phyloP scores from a whole-genome alignment of 345 rosid species.

The Turritis glabra region DNA sequence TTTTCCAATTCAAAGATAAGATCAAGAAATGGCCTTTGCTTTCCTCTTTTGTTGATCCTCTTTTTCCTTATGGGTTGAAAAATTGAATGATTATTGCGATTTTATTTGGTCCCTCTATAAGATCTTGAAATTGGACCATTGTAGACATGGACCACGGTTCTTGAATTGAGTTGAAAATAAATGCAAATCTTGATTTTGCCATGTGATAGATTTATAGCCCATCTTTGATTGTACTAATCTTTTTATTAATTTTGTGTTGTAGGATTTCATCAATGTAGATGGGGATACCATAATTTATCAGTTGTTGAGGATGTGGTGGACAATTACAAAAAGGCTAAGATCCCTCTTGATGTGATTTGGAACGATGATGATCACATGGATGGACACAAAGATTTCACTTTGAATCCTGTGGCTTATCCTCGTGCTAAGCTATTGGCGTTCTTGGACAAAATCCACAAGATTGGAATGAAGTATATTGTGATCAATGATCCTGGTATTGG shows the following conservation, averaged over 20 bases:
- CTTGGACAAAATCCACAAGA: slow-evolving; percentile 75
- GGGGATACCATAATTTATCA: slow-evolving; percentile 97
- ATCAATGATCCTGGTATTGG: slow-evolving; percentile 78
- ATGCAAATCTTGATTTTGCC: background rate
- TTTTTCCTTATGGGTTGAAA: background rate
- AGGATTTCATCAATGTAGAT: slow-evolving; percentile 98
- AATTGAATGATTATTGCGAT: slow-evolving; percentile 7
- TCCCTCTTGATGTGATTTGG: slow-evolving; percentile 96
- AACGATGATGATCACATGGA: slow-evolving; percentile 99
- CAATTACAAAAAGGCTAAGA: slow-evolving; percentile 74
- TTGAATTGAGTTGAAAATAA: background rate
- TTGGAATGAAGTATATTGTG: slow-evolving; percentile 92
- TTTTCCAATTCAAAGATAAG: slow-evolving; percentile 18
- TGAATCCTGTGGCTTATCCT: slow-evolving; percentile 62
- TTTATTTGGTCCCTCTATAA: slow-evolving; percentile 24
- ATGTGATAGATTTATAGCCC: background rate
- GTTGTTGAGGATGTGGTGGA: slow-evolving; percentile 94
- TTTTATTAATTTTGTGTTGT: slow-evolving; percentile 21
- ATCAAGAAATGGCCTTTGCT: slow-evolving; percentile 6
- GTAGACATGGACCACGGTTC: slow-evolving; percentile 24
- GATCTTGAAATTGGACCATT: slow-evolving; percentile 14
- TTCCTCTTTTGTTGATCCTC: slow-evolving; percentile 28
- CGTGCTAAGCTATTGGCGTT: slow-evolving; percentile 80
- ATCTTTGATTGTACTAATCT: background rate
- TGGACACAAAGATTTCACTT: slow-evolving; percentile 87